Conservation (phyloP, 2,329 filamentous ascomycete genomes). For the Penicillium sp. region DNA sequence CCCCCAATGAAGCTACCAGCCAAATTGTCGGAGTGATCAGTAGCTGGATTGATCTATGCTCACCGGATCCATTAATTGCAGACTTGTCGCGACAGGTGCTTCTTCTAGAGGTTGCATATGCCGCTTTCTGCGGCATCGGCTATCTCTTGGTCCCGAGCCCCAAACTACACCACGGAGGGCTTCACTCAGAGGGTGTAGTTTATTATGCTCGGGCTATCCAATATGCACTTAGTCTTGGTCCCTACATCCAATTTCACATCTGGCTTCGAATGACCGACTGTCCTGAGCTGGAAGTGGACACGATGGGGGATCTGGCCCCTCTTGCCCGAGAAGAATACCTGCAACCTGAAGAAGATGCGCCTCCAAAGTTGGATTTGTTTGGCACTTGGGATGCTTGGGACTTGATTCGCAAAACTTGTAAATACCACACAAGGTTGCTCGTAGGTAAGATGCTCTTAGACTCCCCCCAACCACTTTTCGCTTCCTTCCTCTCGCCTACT, state of each 20-base stretch:
- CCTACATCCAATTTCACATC: slow-evolving; percentile 78
- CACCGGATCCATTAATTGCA: slow-evolving; percentile 78
- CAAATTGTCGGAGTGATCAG: slow-evolving; percentile 81
- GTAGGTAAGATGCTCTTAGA: slow-evolving; percentile 69
- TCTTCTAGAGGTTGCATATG: slow-evolving; percentile 89
- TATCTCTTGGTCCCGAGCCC: slow-evolving; percentile 85
- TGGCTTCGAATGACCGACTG: slow-evolving; percentile 83
- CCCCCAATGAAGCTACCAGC: slow-evolving; percentile 78
- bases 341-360: slow-evolving; percentile 34
- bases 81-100: slow-evolving; percentile 88
- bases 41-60: slow-evolving; percentile 90
- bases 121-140: slow-evolving; percentile 88
- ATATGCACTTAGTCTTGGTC: slow-evolving; percentile 75
- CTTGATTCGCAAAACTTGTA: slow-evolving; percentile 79
- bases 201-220: slow-evolving; percentile 85
- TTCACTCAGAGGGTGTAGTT: slow-evolving; percentile 56
- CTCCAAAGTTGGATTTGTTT: slow-evolving; percentile 68
- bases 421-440: slow-evolving; percentile 78
- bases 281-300: slow-evolving; percentile 57
- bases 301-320: slow-evolving; percentile 49
- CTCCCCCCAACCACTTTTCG: neutral
- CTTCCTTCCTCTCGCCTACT: neutral
- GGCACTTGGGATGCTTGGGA: slow-evolving; percentile 95
- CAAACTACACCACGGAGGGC: slow-evolving; percentile 61
- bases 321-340: slow-evolving; percentile 49